Evolutionary conservation across 306 rosid species (phyloP).

Genomic region (Rubus parviflorus): DNA sequence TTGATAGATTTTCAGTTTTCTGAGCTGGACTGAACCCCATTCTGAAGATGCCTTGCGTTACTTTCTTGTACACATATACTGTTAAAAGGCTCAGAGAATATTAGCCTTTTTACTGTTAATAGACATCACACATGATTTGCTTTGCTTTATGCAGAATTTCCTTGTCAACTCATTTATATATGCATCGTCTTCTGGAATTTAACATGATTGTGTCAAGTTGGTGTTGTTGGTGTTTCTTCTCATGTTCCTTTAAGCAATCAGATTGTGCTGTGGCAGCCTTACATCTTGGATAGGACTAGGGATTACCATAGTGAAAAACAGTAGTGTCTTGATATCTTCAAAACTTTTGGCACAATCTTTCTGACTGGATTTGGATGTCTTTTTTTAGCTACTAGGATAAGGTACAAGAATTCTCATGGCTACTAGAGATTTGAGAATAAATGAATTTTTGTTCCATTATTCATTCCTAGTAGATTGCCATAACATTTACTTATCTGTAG

Average conservation of each 20-base stretch:
- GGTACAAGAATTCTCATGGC: neutral
- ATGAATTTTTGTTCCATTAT: neutral
- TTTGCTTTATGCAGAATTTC: constrained; percentile 7
- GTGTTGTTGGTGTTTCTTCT: constrained; percentile 10
- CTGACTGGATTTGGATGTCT: constrained; percentile 3
- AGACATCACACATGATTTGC: neutral
- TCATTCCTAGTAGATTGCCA: neutral
- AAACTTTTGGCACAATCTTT: neutral
- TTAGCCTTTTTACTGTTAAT: neutral
- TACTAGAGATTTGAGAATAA: neutral
- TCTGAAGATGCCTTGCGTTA: neutral
- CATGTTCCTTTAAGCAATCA: neutral
- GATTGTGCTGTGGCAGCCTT: constrained; percentile 1
- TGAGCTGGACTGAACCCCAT: neutral
- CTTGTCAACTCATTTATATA: neutral
- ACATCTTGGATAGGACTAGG: neutral
- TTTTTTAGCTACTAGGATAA: neutral
- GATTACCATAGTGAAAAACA: constrained; percentile 15
- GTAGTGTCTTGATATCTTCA: constrained; percentile 2
- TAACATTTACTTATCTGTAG: neutral
- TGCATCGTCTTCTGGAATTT: neutral
- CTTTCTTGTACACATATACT: neutral
- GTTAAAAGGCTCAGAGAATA: constrained; percentile 6
- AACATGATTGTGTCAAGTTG: neutral
- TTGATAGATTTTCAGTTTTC: neutral